These are phyloP conservation scores for Sicyos edulis DNA, from an alignment of 306 rosid species.

Conservation along the genomic window DNA sequence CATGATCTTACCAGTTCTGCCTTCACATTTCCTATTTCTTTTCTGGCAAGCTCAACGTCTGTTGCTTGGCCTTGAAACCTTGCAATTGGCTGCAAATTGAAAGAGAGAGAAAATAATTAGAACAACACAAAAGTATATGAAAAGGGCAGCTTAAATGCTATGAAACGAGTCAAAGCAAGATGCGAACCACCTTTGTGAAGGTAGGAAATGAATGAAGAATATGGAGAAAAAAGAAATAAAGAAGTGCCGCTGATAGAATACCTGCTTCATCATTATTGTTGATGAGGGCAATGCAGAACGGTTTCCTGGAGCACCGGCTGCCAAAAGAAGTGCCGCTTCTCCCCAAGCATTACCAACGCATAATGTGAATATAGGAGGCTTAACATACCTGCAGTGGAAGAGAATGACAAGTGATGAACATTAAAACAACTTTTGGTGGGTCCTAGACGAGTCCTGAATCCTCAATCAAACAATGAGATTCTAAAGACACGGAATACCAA, in stretches of 20 bases:
- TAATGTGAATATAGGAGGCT: constrained; percentile 84
- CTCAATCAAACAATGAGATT: neutral
- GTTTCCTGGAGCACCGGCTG: constrained; percentile 91
- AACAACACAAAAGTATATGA: neutral
- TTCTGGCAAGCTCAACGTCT: constrained; percentile 75
- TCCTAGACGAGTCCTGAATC: neutral
- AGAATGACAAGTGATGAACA: constrained; percentile 5
- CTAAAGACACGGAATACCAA: neutral
- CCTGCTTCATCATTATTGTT: constrained; percentile 96
- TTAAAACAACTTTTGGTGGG: neutral
- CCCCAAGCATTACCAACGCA: constrained; percentile 99
- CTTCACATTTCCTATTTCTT: constrained; percentile 69
- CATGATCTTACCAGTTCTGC: constrained; percentile 60
- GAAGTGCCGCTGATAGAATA: constrained; percentile 10
- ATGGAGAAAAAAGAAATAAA: neutral
- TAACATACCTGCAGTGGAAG: constrained; percentile 51
- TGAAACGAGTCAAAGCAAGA: neutral
- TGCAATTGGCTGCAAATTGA: constrained; percentile 74
- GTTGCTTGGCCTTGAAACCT: constrained; percentile 94
- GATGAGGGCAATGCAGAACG: constrained; percentile 95
- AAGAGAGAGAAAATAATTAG: neutral
- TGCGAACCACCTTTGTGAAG: neutral
- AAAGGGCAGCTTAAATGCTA: constrained; percentile 1
- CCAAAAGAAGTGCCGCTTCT: constrained; percentile 97
- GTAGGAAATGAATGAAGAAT: neutral